phyloP scores from a whole-genome alignment of 2,329 filamentous ascomycete species.

The Podosphaera aphanis region DNA sequence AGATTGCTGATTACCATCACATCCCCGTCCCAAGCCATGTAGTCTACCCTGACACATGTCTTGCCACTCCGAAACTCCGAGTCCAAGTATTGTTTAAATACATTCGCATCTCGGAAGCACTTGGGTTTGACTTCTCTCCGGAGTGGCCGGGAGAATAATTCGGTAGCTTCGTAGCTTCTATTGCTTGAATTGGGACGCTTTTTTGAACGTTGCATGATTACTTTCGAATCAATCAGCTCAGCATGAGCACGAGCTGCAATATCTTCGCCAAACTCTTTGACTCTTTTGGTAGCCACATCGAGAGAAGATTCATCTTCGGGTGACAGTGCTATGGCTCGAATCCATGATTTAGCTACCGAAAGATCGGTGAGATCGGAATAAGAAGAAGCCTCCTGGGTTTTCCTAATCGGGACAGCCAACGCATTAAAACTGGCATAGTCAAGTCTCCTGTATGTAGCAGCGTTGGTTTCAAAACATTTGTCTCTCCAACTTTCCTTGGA shows the following conservation, averaged over 20 bases:
- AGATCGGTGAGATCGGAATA: slow-evolving; percentile 15
- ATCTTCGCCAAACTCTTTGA: slow-evolving; percentile 13
- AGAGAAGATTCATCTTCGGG: slow-evolving; percentile 24
- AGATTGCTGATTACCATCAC: slow-evolving; percentile 45
- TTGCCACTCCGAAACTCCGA: slow-evolving; percentile 17
- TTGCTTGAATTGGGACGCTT: slow-evolving; percentile 29
- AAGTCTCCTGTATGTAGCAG: slow-evolving; percentile 20
- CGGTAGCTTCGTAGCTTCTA: slow-evolving; percentile 36
- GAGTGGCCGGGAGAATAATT: slow-evolving; percentile 31
- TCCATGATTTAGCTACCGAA: slow-evolving; percentile 31
- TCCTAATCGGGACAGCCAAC: slow-evolving; percentile 16
- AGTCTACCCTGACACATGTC: slow-evolving; percentile 23
- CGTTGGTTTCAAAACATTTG: slow-evolving; percentile 28
- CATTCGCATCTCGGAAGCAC: slow-evolving; percentile 32
- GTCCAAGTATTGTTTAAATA: slow-evolving; percentile 38
- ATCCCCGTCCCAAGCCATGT: slow-evolving; percentile 35
- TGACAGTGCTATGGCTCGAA: slow-evolving; percentile 33
- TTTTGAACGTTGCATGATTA: slow-evolving; percentile 34
- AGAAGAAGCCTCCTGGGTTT: background rate
- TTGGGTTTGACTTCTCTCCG: slow-evolving; percentile 29
- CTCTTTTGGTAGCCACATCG: slow-evolving; percentile 25
- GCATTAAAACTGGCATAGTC: slow-evolving; percentile 21
- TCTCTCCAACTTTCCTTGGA: slow-evolving; percentile 26
- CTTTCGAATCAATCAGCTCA: slow-evolving; percentile 9
- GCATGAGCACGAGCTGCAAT: slow-evolving; percentile 8